Base-by-base conservation (phyloP, 1,284 basidiomycete genomes). In the Microbotryum violaceum region DNA sequence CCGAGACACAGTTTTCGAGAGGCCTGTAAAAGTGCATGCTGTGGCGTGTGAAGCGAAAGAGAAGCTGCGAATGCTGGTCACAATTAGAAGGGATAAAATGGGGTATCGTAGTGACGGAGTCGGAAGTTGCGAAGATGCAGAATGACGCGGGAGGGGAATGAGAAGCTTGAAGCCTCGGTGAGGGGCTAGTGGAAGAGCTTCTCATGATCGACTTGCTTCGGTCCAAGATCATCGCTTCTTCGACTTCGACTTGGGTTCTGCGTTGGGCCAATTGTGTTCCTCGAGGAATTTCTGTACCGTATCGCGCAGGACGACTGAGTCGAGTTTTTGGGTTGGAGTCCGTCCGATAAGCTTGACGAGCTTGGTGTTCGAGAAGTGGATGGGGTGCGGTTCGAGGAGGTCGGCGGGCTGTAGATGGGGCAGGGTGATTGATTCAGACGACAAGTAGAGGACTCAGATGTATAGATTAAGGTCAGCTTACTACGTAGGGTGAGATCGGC, bases 191-290 rank as follows among this genome's bases (percentile, higher is more conserved):
- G 31, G 31, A 31, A 10, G 31, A 31, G 31, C 31, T 31, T 31
- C 9, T 1, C 31, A 10, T 31, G 37, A 6, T 42, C 37, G 37
- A 42, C 31, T 42, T 42, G 37, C 37, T 42, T 42, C 16, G 37
- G 31, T 31, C 31, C 31, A 31, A 16, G 16, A 18, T 14, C 37
- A 42, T 49, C 48, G 23, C 48, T 18, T 49, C 46, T 20, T 49
- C 20, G 44, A 42, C 14, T 42, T 42, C 37, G 37, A 42, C 37
- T 42, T 42, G 37, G 61, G 58, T 12, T 25, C 20, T 9, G 64
- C 64, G 29, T 51, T 57, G 10, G 65, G 65, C 65, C 65, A 67
- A 6, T 56, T 49, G 1, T 58, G 61, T 44, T 67, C 61, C 27
- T 54, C 47, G 25, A 29, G 46, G 50, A 68, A 68, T 16, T 56